These are phyloP conservation scores for Candida glucosophila DNA, from an alignment of 1,139 yeast species.

Conservation along the genomic window DNA sequence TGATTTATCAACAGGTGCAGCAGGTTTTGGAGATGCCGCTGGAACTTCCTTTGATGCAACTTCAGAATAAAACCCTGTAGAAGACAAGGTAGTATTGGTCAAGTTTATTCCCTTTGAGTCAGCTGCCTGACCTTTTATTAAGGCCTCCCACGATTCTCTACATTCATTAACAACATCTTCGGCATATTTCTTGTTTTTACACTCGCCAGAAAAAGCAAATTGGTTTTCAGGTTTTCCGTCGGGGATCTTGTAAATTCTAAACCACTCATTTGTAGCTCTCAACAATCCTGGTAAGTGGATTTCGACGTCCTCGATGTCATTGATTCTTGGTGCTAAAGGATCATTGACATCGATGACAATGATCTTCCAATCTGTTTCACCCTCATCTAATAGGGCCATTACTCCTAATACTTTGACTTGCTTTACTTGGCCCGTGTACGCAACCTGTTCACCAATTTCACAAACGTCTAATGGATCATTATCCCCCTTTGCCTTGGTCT, in stretches of 20 bases:
- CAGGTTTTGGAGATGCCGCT: constrained; percentile 59
- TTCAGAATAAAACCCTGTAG: constrained; percentile 44
- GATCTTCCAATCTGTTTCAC: constrained; percentile 97
- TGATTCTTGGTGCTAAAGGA: constrained; percentile 66
- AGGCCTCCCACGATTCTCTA: constrained; percentile 66
- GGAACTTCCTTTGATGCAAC: constrained; percentile 51
- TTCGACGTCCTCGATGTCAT: constrained; percentile 79
- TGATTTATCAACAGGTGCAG: constrained; percentile 94
- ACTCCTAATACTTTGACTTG: constrained; percentile 89
- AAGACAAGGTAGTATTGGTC: constrained; percentile 64
- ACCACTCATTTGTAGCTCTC: constrained; percentile 85
- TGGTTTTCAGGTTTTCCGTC: constrained; percentile 85
- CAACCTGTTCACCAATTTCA: constrained; percentile 73
- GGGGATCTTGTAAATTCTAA: constrained; percentile 90
- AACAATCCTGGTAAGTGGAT: constrained; percentile 76
- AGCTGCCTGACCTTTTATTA: constrained; percentile 47
- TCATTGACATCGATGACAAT: constrained; percentile 79
- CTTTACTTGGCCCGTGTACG: constrained; percentile 67
- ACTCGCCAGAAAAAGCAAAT: constrained; percentile 80
- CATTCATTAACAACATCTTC: constrained; percentile 66
- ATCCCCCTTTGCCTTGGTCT: constrained; percentile 82
- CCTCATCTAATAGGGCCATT: constrained; percentile 91
- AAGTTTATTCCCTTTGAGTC: constrained; percentile 51
- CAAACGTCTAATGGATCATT: constrained; percentile 95
- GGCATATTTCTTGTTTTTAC: constrained; percentile 64